These are phyloP conservation scores for Castanea mollissima DNA, from an alignment of 306 rosid species.

Conservation along the genomic window DNA sequence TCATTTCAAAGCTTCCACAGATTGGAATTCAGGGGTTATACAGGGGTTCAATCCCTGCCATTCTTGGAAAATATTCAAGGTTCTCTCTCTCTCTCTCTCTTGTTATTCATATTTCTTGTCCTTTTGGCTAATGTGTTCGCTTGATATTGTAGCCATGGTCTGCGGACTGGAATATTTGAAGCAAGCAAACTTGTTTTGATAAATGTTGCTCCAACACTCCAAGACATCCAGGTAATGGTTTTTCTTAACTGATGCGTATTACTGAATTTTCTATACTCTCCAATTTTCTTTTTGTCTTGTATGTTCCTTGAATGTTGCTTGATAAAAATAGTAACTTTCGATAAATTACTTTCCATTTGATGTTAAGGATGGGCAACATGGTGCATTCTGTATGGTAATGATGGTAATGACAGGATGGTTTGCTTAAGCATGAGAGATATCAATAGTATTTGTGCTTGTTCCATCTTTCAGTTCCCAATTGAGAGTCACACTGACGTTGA, in stretches of 20 bases:
- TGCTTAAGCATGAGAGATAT: neutral
- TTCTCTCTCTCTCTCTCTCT: constrained; percentile 19
- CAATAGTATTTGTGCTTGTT: neutral
- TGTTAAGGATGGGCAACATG: neutral
- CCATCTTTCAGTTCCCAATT: neutral
- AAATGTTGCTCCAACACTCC: constrained; percentile 88
- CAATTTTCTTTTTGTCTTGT: constrained; percentile 13
- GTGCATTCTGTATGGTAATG: neutral
- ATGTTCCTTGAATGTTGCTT: constrained; percentile 15
- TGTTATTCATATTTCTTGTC: neutral
- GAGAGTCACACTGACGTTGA: neutral
- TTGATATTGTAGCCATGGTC: constrained; percentile 79
- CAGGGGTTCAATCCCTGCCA: constrained; percentile 97
- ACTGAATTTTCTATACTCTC: neutral
- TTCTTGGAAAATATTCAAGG: constrained; percentile 99
- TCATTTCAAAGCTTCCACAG: constrained; percentile 93
- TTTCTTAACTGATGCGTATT: neutral
- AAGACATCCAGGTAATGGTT: constrained; percentile 79
- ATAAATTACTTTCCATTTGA: neutral
- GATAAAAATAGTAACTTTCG: constrained; percentile 4
- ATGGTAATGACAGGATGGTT: neutral
- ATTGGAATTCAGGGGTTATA: constrained; percentile 82
- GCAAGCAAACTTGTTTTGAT: constrained; percentile 82
- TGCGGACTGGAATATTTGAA: constrained; percentile 98
- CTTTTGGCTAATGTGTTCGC: constrained; percentile 35